Conservation (phyloP, 768 basidiomycete genomes). For the Agrocybe praecox region DNA sequence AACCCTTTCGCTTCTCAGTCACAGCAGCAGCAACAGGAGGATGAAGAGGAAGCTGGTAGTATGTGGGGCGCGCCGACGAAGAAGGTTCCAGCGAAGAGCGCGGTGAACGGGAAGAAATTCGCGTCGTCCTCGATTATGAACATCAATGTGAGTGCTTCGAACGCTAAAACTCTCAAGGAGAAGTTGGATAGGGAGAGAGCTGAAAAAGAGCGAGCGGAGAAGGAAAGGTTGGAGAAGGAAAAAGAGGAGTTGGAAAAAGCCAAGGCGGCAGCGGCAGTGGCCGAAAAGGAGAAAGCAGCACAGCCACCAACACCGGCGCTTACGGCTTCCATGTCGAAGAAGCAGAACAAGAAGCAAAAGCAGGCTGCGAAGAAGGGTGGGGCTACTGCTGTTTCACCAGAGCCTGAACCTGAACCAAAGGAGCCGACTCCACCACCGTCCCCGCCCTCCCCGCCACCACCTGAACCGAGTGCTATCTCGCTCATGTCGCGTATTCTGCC, state of each 20-base stretch:
- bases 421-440: neutral
- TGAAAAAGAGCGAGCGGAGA: slow-evolving; percentile 1
- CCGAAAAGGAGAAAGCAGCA: neutral
- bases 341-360: slow-evolving; percentile 32
- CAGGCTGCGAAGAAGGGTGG: slow-evolving; percentile 23
- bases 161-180: neutral
- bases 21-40: neutral
- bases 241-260: too few relatives aligned
- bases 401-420: neutral
- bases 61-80: slow-evolving; percentile 8
- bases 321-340: slow-evolving; percentile 21
- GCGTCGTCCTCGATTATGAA: neutral
- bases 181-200: neutral
- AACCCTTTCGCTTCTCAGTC: neutral
- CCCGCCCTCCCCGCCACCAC: neutral
- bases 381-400: slow-evolving; percentile 7
- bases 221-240: too few relatives aligned
- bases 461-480: slow-evolving; percentile 4
- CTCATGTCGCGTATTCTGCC: slow-evolving; percentile 15
- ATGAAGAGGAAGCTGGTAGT: neutral
- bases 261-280: neutral
- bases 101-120: neutral
- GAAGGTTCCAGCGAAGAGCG: slow-evolving; percentile 2
- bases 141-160: neutral
- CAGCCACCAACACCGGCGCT: slow-evolving; percentile 6